Evolutionary conservation across 192 early-diverging fungal genomes (phyloP).

Genomic region (Backusella parvicylindrica): DNA sequence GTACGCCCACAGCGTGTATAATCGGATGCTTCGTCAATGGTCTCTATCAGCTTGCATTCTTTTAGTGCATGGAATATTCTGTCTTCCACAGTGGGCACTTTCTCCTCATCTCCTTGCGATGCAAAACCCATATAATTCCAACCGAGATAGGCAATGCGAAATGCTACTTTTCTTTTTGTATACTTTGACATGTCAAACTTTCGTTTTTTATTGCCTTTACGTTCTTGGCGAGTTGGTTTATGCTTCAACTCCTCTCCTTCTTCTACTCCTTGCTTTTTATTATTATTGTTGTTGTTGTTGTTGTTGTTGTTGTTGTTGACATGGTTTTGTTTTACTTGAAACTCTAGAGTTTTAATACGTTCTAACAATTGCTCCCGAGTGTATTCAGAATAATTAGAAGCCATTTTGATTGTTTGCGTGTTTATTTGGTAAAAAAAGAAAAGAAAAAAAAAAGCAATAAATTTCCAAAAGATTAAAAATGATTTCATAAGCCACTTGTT

Average conservation of each 20-base stretch:
- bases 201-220: slow-evolving; percentile 29
- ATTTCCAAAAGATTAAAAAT: not conserved
- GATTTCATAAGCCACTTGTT: not conserved
- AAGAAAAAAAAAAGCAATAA: not conserved
- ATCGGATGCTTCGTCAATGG: slow-evolving; percentile 55
- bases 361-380: not conserved
- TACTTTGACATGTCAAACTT: slow-evolving; percentile 80
- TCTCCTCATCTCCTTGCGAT: slow-evolving; percentile 54
- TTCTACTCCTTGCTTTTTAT: not conserved
- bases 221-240: not conserved
- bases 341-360: not conserved
- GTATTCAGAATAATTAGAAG: not conserved
- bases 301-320: not conserved
- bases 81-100: slow-evolving; percentile 76
- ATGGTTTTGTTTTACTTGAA: not conserved
- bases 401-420: not conserved
- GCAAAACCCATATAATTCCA: slow-evolving; percentile 89
- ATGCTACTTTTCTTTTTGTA: slow-evolving; percentile 73
- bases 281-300: not conserved
- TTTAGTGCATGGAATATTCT: slow-evolving; percentile 81
- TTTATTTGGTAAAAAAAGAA: not conserved
- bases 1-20: slow-evolving; percentile 85
- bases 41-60: slow-evolving; percentile 71
- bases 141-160: slow-evolving; percentile 90
- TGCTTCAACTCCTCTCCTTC: not conserved